Evolutionary conservation across 805 yeast genomes (phyloP).

Genomic region (Sporopachydermia lactativora): DNA sequence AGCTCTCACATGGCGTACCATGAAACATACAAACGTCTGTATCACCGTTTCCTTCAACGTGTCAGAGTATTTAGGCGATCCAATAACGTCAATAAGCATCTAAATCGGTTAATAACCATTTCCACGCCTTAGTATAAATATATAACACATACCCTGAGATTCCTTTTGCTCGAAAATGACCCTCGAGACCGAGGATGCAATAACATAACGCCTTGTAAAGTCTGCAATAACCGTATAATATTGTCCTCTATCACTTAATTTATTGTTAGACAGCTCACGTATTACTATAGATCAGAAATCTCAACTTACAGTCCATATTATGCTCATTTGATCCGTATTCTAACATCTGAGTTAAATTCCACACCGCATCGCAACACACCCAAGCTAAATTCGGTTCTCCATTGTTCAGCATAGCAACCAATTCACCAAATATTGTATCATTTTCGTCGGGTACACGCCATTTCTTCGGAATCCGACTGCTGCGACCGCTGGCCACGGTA

Average conservation of each 20-base stretch:
- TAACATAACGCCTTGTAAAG: background rate
- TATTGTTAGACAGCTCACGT: background rate
- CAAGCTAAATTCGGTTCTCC: background rate
- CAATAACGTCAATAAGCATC: too few species aligned
- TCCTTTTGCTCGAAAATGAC: background rate
- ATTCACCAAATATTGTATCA: background rate
- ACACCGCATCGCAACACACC: background rate
- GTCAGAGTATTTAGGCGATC: background rate
- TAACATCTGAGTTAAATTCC: background rate
- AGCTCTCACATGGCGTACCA: slow-evolving; percentile 42
- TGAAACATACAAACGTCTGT: slow-evolving; percentile 40
- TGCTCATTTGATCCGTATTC: background rate
- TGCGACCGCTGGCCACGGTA: background rate
- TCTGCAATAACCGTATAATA: background rate
- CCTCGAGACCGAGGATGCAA: background rate
- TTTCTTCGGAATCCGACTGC: background rate
- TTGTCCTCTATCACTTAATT: background rate
- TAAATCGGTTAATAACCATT: too few species aligned
- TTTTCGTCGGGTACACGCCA: background rate
- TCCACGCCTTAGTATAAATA: too few species aligned
- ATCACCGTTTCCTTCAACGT: slow-evolving; percentile 27
- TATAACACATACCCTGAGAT: background rate
- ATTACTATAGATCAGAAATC: background rate
- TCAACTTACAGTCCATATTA: too few species aligned
- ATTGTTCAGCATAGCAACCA: background rate